A percentile compares a stretch with the other conserved stretches of the same genome.
Conservation (phyloP, 768 basidiomycete species). For the Cystobasidium onofrii region DNA sequence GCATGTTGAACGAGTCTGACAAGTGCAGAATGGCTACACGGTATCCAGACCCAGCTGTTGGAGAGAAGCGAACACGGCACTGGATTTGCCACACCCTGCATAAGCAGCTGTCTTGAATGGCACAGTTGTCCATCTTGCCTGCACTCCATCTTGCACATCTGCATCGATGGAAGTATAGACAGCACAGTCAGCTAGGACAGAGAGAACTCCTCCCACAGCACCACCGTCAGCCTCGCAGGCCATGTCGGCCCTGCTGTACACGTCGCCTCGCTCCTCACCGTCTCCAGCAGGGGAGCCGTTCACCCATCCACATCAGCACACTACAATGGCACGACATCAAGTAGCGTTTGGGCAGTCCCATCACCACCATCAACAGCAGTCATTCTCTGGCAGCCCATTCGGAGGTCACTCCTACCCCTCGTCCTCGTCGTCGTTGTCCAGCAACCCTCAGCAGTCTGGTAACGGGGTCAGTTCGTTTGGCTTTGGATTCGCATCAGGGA, state of each 20-base stretch:
- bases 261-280: slow-evolving; percentile 27
- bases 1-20: not conserved
- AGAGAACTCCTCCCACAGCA: too few relatives aligned
- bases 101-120: too few relatives aligned
- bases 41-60: too few relatives aligned
- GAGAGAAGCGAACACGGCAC: too few relatives aligned
- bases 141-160: too few relatives aligned
- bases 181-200: too few relatives aligned
- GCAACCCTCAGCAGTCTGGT: not conserved
- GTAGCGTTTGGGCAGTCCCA: slow-evolving; percentile 14
- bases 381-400: not conserved
- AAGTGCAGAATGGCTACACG: too few relatives aligned
- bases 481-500: slow-evolving; percentile 15
- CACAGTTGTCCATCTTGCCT: too few relatives aligned
- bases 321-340: slow-evolving; percentile 12
- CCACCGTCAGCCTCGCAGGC: too few relatives aligned
- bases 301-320: not conserved
- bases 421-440: not conserved
- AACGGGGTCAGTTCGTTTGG: slow-evolving; percentile 1
- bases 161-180: not conserved
- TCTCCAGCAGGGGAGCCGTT: not conserved
- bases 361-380: not conserved
- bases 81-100: too few relatives aligned
- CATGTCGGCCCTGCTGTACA: slow-evolving; percentile 21
- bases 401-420: not conserved